Evolutionary conservation across 352 stramenopile species (phyloP).

Genomic region (Globisporangium lucens): DNA sequence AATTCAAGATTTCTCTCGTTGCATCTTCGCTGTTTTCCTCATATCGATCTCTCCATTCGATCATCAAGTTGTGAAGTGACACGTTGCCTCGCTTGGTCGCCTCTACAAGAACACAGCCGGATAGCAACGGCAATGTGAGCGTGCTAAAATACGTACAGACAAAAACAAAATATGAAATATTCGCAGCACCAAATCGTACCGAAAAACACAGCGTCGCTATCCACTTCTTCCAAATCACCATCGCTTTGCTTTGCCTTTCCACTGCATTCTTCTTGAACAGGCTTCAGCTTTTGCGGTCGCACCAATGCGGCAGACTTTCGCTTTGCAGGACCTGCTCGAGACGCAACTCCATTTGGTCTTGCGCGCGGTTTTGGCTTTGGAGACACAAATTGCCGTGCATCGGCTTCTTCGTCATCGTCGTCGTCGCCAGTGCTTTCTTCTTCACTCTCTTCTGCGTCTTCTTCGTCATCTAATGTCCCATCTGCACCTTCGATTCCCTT

Average conservation of each 20-base stretch:
- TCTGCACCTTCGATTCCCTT: slow-evolving; percentile 23
- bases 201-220: slow-evolving; percentile 8
- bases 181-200: neutral
- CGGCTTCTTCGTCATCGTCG: slow-evolving; percentile 18
- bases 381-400: slow-evolving; percentile 19
- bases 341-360: neutral
- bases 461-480: slow-evolving; percentile 16
- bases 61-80: slow-evolving; percentile 50
- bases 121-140: neutral
- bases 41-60: slow-evolving; percentile 70
- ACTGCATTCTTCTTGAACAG: slow-evolving; percentile 17
- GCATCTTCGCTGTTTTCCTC: slow-evolving; percentile 50
- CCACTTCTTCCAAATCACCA: slow-evolving; percentile 16
- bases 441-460: slow-evolving; percentile 21
- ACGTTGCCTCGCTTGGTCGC: slow-evolving; percentile 48
- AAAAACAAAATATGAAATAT: neutral
- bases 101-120: slow-evolving; percentile 29
- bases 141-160: neutral
- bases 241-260: slow-evolving; percentile 18
- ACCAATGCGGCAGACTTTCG: slow-evolving; percentile 17
- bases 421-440: slow-evolving; percentile 16
- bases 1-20: slow-evolving; percentile 73
- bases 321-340: slow-evolving; percentile 9
- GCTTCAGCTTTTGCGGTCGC: slow-evolving; percentile 32
- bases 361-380: slow-evolving; percentile 12